Evolutionary conservation across 805 yeast species (phyloP).

Genomic region (Candida parachauliodes): DNA sequence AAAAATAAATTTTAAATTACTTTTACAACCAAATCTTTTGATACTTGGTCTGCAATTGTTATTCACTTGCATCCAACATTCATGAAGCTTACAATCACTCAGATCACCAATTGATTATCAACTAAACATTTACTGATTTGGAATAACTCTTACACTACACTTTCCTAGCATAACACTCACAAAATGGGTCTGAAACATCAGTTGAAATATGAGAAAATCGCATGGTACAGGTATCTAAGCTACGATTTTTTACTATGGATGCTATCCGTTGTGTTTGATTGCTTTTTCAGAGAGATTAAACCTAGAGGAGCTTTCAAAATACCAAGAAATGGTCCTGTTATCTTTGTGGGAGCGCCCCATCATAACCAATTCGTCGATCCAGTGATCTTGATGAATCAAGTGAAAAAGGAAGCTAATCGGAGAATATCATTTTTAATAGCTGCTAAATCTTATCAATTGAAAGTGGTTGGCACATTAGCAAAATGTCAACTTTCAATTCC

Average conservation of each 20-base stretch:
- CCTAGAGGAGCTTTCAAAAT: slow-evolving; percentile 80
- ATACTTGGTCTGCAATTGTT: no score
- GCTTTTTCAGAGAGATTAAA: slow-evolving; percentile 84
- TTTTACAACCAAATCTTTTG: no score
- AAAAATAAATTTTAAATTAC: no score
- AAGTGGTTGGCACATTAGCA: slow-evolving; percentile 72
- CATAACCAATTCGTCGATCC: slow-evolving; percentile 91
- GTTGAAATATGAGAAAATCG: slow-evolving; percentile 9
- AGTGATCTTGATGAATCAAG: slow-evolving; percentile 78
- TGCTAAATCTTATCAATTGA: slow-evolving; percentile 63
- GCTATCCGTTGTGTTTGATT: slow-evolving; percentile 42
- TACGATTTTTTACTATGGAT: slow-evolving; percentile 39
- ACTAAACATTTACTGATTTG: no score
- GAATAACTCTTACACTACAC: no score
- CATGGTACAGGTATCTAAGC: slow-evolving; percentile 25
- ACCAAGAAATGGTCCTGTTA: slow-evolving; percentile 73
- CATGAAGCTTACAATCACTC: no score
- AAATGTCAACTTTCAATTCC: slow-evolving; percentile 80
- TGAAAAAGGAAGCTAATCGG: slow-evolving; percentile 60
- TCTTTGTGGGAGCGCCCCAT: slow-evolving; percentile 96
- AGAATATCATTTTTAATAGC: slow-evolving; percentile 83
- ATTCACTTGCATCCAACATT: no score
- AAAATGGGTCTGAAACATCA: no score
- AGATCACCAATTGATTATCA: no score
- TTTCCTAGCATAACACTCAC: no score